Conservation (phyloP, 352 stramenopile genomes). For the Phytophthora colocasiae region DNA sequence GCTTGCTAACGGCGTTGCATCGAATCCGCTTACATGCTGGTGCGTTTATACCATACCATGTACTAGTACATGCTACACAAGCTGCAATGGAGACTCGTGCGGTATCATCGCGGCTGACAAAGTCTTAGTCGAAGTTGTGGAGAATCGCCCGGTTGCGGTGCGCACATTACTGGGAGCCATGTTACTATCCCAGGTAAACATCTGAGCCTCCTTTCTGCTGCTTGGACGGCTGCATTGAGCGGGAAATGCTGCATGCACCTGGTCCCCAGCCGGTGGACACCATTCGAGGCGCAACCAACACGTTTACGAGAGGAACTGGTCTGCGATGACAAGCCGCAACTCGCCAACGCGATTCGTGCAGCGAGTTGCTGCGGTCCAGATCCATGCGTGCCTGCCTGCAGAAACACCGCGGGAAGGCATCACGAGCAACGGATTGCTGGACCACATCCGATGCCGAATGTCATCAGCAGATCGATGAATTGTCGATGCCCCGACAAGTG, state of each 20-base stretch:
- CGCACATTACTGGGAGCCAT: conserved; percentile 34
- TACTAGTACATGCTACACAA: background rate
- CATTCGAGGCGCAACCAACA: conserved; percentile 22
- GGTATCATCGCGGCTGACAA: background rate
- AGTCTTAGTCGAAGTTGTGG: conserved; percentile 1
- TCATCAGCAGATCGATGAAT: conserved; percentile 30
- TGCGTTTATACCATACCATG: no score
- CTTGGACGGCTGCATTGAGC: conserved; percentile 11
- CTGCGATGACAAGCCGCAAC: conserved; percentile 6
- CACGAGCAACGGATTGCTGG: conserved; percentile 30
- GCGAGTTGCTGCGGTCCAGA: background rate
- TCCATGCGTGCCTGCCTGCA: conserved; percentile 8
- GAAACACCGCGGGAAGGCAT: conserved; percentile 9
- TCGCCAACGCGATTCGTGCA: conserved; percentile 10
- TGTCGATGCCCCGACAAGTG: conserved; percentile 1
- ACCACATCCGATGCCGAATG: background rate
- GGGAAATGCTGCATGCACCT: conserved; percentile 2
- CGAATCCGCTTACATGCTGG: background rate
- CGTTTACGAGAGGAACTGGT: conserved; percentile 7
- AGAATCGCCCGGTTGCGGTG: background rate
- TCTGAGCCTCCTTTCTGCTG: conserved; percentile 19
- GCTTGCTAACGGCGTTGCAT: background rate
- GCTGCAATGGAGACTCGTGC: background rate
- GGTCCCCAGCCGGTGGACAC: conserved; percentile 26
- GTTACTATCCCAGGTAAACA: conserved; percentile 30